Percentiles rank a stretch among this genome's conserved stretches.
Conservation (phyloP, 2,329 filamentous ascomycete genomes). For the Talaromyces sp. region DNA sequence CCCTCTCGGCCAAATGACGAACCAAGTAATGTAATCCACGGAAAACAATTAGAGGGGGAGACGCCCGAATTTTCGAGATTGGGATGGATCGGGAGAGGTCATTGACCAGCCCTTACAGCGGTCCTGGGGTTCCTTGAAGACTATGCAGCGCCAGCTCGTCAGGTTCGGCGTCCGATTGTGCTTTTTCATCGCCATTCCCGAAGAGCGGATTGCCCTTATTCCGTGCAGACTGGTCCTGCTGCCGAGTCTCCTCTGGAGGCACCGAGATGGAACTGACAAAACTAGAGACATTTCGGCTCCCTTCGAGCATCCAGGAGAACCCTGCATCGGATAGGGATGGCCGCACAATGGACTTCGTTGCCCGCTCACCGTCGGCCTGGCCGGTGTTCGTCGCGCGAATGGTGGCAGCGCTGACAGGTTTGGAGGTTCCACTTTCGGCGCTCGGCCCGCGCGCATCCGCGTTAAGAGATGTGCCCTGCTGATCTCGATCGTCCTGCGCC, state of each 20-base stretch:
- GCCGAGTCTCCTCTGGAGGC: constrained; percentile 47
- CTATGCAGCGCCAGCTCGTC: constrained; percentile 46
- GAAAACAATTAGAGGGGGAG: background rate
- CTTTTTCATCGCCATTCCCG: constrained; percentile 35
- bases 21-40: constrained; percentile 3
- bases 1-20: background rate
- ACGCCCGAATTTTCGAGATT: background rate
- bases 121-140: constrained; percentile 33
- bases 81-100: constrained; percentile 7
- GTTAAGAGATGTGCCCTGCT: constrained; percentile 5
- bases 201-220: constrained; percentile 38
- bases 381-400: constrained; percentile 6
- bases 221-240: constrained; percentile 33
- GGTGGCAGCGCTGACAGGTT: constrained; percentile 10
- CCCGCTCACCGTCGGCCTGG: constrained; percentile 19
- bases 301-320: constrained; percentile 56
- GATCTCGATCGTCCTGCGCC: constrained; percentile 10
- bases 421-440: constrained; percentile 11
- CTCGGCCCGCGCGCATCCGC: constrained; percentile 12
- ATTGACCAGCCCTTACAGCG: constrained; percentile 18
- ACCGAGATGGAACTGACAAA: constrained; percentile 51
- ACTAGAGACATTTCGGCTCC: constrained; percentile 45
- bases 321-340: constrained; percentile 50
- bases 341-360: constrained; percentile 33
- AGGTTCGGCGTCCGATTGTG: constrained; percentile 32